A percentile compares a stretch with the other conserved stretches of the same genome.
Evolutionary conservation across 2,329 filamentous ascomycete genomes (phyloP).

Genomic region (Didymella pinodella): DNA sequence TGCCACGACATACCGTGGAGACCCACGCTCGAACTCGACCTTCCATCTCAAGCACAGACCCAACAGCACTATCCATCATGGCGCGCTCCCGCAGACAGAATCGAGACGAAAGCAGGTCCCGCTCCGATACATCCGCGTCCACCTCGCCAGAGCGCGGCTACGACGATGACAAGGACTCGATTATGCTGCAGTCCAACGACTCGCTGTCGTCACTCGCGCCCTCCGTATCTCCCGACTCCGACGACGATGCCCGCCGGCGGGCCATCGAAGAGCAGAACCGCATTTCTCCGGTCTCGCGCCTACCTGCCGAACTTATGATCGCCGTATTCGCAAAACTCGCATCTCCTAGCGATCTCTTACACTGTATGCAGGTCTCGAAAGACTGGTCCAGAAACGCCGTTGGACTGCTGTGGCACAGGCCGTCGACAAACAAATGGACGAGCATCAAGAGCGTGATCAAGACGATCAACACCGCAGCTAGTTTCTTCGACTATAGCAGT

Average conservation of each 20-base stretch:
- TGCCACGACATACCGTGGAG: not conserved
- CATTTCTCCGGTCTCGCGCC: constrained; percentile 78
- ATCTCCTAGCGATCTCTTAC: constrained; percentile 77
- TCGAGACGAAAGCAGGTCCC: constrained; percentile 45
- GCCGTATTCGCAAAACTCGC: constrained; percentile 86
- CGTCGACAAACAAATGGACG: constrained; percentile 85
- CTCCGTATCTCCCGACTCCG: constrained; percentile 77
- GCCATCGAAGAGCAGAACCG: constrained; percentile 70
- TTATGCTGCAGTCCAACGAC: constrained; percentile 82
- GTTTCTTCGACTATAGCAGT: constrained; percentile 87
- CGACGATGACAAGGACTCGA: constrained; percentile 94
- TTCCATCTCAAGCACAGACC: not conserved
- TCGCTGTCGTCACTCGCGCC: constrained; percentile 90
- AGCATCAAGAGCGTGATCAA: constrained; percentile 82
- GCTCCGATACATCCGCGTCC: constrained; percentile 68
- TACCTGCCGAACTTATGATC: constrained; percentile 95
- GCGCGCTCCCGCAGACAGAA: constrained; percentile 44
- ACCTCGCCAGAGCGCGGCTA: constrained; percentile 78
- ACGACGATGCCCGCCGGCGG: constrained; percentile 68
- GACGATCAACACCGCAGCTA: constrained; percentile 74
- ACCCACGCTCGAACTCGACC: not conserved
- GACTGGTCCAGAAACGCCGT: constrained; percentile 93
- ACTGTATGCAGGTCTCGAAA: constrained; percentile 93
- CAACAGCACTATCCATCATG: constrained; percentile 30
- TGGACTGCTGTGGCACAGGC: constrained; percentile 92